Base-by-base conservation (phyloP, 495 filamentous ascomycete genomes). In the Neurospora sublineolata region DNA sequence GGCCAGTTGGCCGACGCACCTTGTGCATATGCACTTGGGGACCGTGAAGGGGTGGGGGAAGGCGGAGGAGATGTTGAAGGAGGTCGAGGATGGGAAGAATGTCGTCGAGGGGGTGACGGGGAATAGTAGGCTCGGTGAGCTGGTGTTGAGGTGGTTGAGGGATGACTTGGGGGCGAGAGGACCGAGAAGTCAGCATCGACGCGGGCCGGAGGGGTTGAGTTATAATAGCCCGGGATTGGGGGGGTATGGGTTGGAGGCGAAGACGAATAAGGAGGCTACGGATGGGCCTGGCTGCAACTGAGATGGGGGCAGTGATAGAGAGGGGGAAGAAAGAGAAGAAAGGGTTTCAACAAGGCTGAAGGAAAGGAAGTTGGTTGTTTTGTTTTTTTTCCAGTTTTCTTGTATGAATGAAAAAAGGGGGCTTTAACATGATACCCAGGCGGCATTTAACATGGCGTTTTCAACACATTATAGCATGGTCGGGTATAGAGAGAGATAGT, bases 11-110 rank as follows among this genome's bases (percentile, higher is more conserved):
- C 95, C 95, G 68, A 97, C 91, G 0, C 94, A 99, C 82, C 80
- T 99, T 68, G 94, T 97, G 68, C 94, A 97, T 75, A 97, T 98
- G 94, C 89, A 92, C 77, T 77, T 94, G 44, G 95, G 95, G 4
- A 87, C 83, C 69, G 91, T 98, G 46, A 93, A 92, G 84, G 90
- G 91, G 76, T 93, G 89, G 89, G 96, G 95, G 0, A 80, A 82
- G 33, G 86, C 92, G 37, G 88, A 90, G 71, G 71, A 80, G 68
- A 84, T 85, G 77, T 72, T 86, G 30, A 70, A 42, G 37, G 68
- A 73, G 70, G 68, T 74, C 9, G 76, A 75, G 3, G 72, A 77
- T 67, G 71, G 80, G 82, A 23, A 88, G 18, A 72, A 75, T 30
- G 69, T 79, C 80, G 12, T 88, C 88, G 41, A 68, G 42, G 80